Conservation (phyloP, 176 grass and related monocot species). For the Carex parvula region DNA sequence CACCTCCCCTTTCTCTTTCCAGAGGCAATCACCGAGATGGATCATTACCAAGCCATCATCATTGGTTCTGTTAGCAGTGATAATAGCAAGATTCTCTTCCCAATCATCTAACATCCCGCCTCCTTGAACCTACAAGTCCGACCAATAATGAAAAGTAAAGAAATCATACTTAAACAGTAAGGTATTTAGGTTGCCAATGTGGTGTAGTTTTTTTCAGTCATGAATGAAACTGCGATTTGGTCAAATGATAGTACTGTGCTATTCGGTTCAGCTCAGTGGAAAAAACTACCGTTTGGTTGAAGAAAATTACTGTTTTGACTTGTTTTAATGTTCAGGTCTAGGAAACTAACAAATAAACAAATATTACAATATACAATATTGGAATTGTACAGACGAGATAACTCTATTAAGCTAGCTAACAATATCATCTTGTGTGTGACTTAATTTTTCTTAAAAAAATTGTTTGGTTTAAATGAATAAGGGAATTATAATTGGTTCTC, state of each 20-base stretch:
- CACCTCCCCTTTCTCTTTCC: conserved; percentile 97
- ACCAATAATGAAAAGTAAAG: conserved; percentile 10
- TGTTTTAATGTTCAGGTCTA: background rate
- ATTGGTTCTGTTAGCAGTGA: conserved; percentile 95
- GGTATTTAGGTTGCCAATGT: background rate
- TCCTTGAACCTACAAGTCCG: conserved; percentile 24
- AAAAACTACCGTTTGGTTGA: background rate
- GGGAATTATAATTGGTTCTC: no score
- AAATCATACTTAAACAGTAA: background rate
- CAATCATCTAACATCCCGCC: conserved; percentile 89
- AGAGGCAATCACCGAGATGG: conserved; percentile 96
- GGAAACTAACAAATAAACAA: background rate
- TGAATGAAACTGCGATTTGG: background rate
- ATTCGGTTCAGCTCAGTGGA: background rate
- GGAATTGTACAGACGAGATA: background rate
- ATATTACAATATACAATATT: background rate
- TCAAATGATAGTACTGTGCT: background rate
- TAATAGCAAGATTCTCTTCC: conserved; percentile 98
- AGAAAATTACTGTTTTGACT: background rate
- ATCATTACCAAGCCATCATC: conserved; percentile 86
- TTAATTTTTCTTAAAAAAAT: background rate
- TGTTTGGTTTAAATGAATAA: background rate
- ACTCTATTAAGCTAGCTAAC: background rate
- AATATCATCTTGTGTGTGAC: background rate
- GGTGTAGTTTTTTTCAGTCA: background rate